Evolutionary conservation across 345 rosid species (phyloP), one percentile per base, ranked within the genome.

Genomic region (Camelina neglecta): DNA sequence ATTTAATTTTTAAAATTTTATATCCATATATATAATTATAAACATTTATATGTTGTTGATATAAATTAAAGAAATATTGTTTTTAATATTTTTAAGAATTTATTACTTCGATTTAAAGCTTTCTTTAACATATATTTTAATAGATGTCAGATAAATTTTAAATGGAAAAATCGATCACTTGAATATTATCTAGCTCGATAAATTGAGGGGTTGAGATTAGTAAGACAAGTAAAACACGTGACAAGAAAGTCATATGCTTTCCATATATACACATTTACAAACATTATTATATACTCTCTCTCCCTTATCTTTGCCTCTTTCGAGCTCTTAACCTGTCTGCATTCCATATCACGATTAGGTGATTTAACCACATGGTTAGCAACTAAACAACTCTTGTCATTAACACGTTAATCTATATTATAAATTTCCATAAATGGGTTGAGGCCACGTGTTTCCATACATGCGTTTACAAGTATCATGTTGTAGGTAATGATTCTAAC

Each of bases 241-340:
- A 51, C 57, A 66, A 59, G 8, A 11, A 74, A 66, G 53, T 66
- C 72, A 45, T 75, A 49, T 36, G 67, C 35, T 75, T 75, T 75
- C 73, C 78, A 66, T 15, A 38, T 4, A 75, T 66, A 58, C 6
- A 59, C 72, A 74, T 74, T 47, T 47, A 31, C 18, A 55, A 4
- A 11, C 10, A 26, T 58, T 67, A 59, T 59, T 38, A 39, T 58
- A 75, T 23, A 5, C 9, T 66, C 35, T 58, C 53, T 49, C 26
- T 75, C 54, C 35, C 26, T 67, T 67, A 65, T 36, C 72, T 65
- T 66, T 58, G 57, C 77, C 71, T 57, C 50, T 65, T 56, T 47
- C 72, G 73, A 75, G 73, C 60, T 66, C 73, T 73, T 29, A 75
- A 58, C 67, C 73, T 75, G 73, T 75, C 77, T 64, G 47, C 56